Conservation (phyloP, 352 stramenopile genomes). For the Pythium utonaiense region DNA sequence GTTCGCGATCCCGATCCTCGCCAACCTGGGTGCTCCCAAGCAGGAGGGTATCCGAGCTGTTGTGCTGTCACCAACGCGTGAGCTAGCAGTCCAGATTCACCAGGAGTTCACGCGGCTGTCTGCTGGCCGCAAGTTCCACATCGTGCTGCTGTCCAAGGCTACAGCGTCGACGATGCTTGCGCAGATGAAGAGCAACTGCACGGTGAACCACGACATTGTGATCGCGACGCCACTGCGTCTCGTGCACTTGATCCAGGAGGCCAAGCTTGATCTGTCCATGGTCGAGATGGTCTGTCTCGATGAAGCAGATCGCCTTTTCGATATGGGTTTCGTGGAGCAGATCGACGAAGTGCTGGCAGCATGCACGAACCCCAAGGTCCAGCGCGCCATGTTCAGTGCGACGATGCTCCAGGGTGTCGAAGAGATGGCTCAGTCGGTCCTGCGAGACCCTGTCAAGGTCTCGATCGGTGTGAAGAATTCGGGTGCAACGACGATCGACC, state of each 20-base stretch:
- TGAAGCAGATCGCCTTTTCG: conserved; percentile 98
- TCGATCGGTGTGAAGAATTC: conserved; percentile 92
- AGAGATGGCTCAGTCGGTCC: conserved; percentile 94
- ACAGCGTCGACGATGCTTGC: conserved; percentile 77
- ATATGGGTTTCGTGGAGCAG: conserved; percentile 95
- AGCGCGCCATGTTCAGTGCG: conserved; percentile 97
- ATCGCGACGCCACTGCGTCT: conserved; percentile 96
- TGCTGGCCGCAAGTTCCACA: conserved; percentile 83
- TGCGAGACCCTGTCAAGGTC: conserved; percentile 95
- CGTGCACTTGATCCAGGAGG: conserved; percentile 87
- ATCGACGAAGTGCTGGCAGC: conserved; percentile 96
- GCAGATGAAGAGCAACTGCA: conserved; percentile 77
- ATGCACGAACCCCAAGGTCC: conserved; percentile 82
- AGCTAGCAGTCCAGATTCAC: conserved; percentile 97
- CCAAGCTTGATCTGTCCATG: conserved; percentile 75
- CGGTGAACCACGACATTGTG: conserved; percentile 91
- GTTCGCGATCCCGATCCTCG: conserved; percentile 95
- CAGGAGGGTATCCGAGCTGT: conserved; percentile 87
- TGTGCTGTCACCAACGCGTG: conserved; percentile 95
- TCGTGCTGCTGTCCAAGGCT: conserved; percentile 91
- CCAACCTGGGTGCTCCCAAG: conserved; percentile 59
- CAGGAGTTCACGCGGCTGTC: conserved; percentile 92
- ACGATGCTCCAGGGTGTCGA: conserved; percentile 95
- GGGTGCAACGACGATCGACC: conserved; percentile 85
- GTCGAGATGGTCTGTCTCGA: conserved; percentile 96